Percentiles rank a stretch among this genome's conserved stretches.
Evolutionary conservation across 345 rosid species (phyloP).

Genomic region (Ceriops zippeliana): DNA sequence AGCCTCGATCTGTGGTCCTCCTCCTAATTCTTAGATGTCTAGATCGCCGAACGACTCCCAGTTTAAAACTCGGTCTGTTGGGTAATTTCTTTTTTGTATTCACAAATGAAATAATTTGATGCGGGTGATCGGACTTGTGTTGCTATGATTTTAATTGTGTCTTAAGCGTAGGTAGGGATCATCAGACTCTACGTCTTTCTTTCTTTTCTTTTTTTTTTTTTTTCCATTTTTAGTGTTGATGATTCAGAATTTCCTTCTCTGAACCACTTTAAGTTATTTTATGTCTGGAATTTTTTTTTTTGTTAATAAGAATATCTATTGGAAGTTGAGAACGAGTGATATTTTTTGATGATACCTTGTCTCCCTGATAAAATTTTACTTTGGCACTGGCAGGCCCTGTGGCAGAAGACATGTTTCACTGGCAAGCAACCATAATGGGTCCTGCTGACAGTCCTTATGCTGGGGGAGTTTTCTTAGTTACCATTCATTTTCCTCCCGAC

Average conservation of each 20-base stretch:
- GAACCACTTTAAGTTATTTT: too few relatives aligned
- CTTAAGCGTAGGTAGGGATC: too few relatives aligned
- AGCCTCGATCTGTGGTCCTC: background rate
- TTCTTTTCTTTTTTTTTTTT: too few relatives aligned
- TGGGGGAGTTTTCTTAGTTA: conserved; percentile 35
- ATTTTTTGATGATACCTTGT: background rate
- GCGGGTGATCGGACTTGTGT: too few relatives aligned
- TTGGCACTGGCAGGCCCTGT: conserved; percentile 29
- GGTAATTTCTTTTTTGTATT: too few relatives aligned
- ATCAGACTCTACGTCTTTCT: too few relatives aligned
- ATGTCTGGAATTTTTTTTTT: too few relatives aligned
- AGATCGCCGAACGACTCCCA: background rate
- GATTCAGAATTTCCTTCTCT: too few relatives aligned
- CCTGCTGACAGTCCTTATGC: conserved; percentile 35
- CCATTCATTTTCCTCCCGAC: conserved; percentile 38
- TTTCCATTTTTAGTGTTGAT: too few relatives aligned
- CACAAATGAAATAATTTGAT: too few relatives aligned
- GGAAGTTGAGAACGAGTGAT: background rate
- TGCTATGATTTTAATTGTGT: too few relatives aligned
- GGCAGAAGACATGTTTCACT: conserved; percentile 40
- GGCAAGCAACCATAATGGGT: conserved; percentile 42
- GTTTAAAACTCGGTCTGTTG: background rate
- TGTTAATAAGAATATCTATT: background rate
- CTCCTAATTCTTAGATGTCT: background rate
- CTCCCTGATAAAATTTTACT: background rate